A percentile compares a stretch with the other conserved stretches of the same genome.
Evolutionary conservation across 176 grass and related monocot species (phyloP).

Genomic region (Avena eriantha): DNA sequence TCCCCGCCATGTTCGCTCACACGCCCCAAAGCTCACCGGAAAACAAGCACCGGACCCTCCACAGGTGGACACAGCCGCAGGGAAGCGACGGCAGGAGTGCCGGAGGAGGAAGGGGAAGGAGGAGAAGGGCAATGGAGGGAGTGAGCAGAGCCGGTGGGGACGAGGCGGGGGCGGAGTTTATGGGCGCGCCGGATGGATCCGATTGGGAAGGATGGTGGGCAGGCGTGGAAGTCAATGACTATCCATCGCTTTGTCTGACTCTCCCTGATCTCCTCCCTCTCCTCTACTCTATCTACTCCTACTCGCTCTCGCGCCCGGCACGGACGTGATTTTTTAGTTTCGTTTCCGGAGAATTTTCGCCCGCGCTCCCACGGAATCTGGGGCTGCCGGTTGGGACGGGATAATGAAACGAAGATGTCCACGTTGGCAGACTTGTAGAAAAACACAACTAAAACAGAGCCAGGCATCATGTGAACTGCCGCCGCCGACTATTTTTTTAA

Average conservation of each 20-base stretch:
- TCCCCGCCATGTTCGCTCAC: slow-evolving; percentile 38
- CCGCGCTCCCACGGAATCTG: background rate
- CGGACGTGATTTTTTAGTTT: background rate
- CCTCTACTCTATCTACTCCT: slow-evolving; percentile 3
- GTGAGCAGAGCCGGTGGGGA: slow-evolving; percentile 11
- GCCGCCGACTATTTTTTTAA: background rate
- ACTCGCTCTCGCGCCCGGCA: background rate
- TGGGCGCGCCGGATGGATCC: slow-evolving; percentile 36
- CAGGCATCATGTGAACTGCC: background rate
- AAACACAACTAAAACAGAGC: background rate
- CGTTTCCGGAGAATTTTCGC: background rate
- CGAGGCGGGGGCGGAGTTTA: slow-evolving; percentile 7
- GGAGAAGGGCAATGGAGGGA: background rate
- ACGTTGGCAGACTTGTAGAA: background rate
- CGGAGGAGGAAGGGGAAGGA: background rate
- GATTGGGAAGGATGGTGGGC: slow-evolving; percentile 14
- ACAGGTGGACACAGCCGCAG: background rate
- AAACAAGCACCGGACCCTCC: background rate
- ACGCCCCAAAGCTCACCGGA: background rate
- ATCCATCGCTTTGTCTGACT: background rate
- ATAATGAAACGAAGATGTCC: background rate
- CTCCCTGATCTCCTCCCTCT: slow-evolving; percentile 4
- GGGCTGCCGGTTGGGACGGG: background rate
- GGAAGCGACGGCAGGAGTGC: background rate
- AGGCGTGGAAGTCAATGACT: slow-evolving; percentile 47